Percentiles rank a stretch among this genome's conserved stretches.
Conservation (phyloP, 2,329 filamentous ascomycete genomes). For the Sporothrix curviconia region DNA sequence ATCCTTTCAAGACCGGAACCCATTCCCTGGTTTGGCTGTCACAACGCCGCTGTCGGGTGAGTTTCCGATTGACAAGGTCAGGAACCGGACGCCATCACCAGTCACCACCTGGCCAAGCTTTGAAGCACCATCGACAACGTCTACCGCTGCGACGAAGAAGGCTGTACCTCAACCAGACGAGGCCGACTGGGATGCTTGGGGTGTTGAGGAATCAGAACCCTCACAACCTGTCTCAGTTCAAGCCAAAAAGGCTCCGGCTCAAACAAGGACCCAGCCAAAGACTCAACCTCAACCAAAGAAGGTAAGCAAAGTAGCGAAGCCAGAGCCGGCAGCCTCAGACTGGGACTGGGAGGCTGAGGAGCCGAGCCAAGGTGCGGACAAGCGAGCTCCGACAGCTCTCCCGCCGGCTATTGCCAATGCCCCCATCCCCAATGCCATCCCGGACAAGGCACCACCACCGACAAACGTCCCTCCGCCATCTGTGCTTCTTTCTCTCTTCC, state of each 20-base stretch:
- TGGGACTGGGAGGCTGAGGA: constrained; percentile 49
- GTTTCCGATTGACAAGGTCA: constrained; percentile 26
- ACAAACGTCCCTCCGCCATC: constrained; percentile 87
- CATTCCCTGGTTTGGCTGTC: constrained; percentile 43
- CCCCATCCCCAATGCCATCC: constrained; percentile 11
- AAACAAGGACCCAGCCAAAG: background rate
- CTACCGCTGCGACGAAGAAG: constrained; percentile 13
- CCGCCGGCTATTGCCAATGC: constrained; percentile 14
- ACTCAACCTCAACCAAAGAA: background rate
- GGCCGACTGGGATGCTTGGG: constrained; percentile 43
- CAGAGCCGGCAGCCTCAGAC: constrained; percentile 17
- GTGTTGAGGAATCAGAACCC: constrained; percentile 9
- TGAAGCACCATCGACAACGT: constrained; percentile 12
- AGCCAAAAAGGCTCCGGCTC: background rate
- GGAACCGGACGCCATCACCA: constrained; percentile 33
- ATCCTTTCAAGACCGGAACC: constrained; percentile 48
- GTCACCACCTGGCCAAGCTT: constrained; percentile 41
- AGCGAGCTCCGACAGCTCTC: background rate
- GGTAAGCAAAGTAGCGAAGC: constrained; percentile 16
- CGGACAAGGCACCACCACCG: constrained; percentile 51
- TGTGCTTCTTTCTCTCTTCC: constrained; percentile 70
- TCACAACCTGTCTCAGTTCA: background rate
- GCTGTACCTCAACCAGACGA: constrained; percentile 24
- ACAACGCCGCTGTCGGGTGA: constrained; percentile 35
- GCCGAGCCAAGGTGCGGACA: background rate